A percentile compares a stretch with the other conserved stretches of the same genome.
These are phyloP conservation scores for Poa pratensis DNA, from an alignment of 176 grass and related monocot genomes.

Conservation along the genomic window DNA sequence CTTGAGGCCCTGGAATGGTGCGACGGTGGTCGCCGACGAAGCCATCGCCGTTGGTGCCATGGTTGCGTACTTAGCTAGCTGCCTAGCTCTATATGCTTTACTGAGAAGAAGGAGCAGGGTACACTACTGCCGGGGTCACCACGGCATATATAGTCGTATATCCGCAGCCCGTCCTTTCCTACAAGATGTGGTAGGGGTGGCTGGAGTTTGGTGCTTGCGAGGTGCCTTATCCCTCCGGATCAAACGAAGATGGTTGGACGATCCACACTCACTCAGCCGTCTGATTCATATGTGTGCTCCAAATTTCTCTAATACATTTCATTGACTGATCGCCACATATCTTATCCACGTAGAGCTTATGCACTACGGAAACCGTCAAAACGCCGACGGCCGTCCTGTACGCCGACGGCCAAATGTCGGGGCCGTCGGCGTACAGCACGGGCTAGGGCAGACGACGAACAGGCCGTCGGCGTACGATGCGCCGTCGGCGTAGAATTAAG, in stretches of 20 bases:
- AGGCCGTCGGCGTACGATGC: too few relatives aligned
- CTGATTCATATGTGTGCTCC: not conserved
- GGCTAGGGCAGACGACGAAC: too few relatives aligned
- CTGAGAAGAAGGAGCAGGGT: not conserved
- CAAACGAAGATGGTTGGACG: not conserved
- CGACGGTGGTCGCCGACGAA: slow-evolving; percentile 12
- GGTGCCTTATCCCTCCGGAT: not conserved
- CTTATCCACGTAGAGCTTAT: too few relatives aligned
- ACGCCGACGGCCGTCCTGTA: too few relatives aligned
- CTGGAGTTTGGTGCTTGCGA: not conserved
- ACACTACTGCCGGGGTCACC: not conserved
- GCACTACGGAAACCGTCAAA: too few relatives aligned
- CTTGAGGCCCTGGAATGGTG: slow-evolving; percentile 29
- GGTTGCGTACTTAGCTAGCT: not conserved
- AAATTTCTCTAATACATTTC: too few relatives aligned
- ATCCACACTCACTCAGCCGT: not conserved
- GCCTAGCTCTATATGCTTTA: not conserved
- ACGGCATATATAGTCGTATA: not conserved
- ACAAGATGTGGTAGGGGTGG: not conserved
- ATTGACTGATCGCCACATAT: not conserved
- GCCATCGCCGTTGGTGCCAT: slow-evolving; percentile 16
- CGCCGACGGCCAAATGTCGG: too few relatives aligned
- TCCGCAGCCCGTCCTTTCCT: not conserved
- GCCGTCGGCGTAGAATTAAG: too few relatives aligned
- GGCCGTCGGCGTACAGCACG: too few relatives aligned